Percentiles rank a stretch among this genome's conserved stretches.
Conservation (phyloP, 1,139 yeast genomes). For the Hyphopichia khmerensis region DNA sequence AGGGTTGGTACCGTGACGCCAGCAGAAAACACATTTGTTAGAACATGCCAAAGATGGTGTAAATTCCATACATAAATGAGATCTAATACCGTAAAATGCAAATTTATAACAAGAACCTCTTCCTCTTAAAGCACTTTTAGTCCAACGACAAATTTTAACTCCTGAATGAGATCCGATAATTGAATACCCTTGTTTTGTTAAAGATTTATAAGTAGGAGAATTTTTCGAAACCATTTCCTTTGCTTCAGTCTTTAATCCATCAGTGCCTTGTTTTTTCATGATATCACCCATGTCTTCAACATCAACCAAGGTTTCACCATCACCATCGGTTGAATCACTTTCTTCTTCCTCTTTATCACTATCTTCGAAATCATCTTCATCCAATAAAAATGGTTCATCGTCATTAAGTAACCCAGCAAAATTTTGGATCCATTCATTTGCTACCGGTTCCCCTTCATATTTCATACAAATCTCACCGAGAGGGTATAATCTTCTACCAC, state of each 20-base stretch:
- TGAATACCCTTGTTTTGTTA: conserved; percentile 91
- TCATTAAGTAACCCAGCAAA: conserved; percentile 62
- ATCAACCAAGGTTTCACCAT: conserved; percentile 57
- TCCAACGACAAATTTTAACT: conserved; percentile 94
- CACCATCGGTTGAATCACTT: conserved; percentile 46
- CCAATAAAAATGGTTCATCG: conserved; percentile 60
- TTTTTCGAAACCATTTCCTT: conserved; percentile 90
- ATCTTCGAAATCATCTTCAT: conserved; percentile 32
- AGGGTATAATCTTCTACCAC: conserved; percentile 82
- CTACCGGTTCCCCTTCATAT: conserved; percentile 58
- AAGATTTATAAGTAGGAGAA: conserved; percentile 84
- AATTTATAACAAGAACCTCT: conserved; percentile 93
- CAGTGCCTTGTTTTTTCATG: conserved; percentile 36
- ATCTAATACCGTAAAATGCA: conserved; percentile 86
- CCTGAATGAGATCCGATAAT: conserved; percentile 95
- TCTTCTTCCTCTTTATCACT: conserved; percentile 46
- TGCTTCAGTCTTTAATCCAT: conserved; percentile 27
- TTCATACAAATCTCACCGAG: conserved; percentile 85
- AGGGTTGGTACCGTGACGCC: conserved; percentile 98
- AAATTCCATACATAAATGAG: conserved; percentile 94
- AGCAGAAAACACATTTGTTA: conserved; percentile 92
- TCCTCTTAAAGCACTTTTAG: conserved; percentile 89
- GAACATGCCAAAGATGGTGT: conserved; percentile 94
- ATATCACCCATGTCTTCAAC: conserved; percentile 83
- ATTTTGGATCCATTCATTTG: conserved; percentile 66